phyloP scores from a whole-genome alignment of 2,329 filamentous ascomycete species.

The Arthrocladium fulminans region DNA sequence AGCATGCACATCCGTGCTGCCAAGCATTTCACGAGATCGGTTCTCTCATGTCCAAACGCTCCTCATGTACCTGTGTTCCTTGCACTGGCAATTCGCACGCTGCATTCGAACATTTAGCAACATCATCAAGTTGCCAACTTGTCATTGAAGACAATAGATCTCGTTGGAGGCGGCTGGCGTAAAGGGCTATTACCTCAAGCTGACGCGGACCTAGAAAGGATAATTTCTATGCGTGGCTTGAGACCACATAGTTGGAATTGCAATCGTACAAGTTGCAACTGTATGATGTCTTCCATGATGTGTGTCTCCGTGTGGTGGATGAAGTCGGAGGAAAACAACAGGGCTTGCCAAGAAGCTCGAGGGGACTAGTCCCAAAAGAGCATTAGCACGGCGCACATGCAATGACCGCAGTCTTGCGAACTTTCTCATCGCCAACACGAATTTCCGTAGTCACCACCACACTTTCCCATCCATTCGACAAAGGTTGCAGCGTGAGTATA shows the following conservation, averaged over 20 bases:
- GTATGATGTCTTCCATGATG: too few relatives aligned
- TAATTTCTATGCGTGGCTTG: too few relatives aligned
- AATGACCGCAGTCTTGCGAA: background rate
- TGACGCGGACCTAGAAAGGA: too few relatives aligned
- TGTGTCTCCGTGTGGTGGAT: background rate
- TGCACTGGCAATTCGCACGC: background rate
- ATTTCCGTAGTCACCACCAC: background rate
- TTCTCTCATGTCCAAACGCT: background rate
- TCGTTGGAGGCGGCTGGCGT: too few relatives aligned
- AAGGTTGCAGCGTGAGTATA: constrained; percentile 9
- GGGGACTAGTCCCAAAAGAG: background rate
- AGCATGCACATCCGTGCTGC: background rate
- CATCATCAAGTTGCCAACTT: too few relatives aligned
- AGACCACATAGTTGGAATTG: too few relatives aligned
- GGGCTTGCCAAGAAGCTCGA: background rate
- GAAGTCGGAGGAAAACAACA: background rate
- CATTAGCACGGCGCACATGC: background rate
- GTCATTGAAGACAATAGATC: too few relatives aligned
- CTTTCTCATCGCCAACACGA: background rate
- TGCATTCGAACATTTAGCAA: too few relatives aligned
- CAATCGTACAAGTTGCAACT: too few relatives aligned
- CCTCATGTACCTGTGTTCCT: background rate
- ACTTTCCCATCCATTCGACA: background rate
- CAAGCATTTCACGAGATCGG: background rate
- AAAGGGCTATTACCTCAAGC: too few relatives aligned